phyloP scores from a whole-genome alignment of 331 rosid species.

The Stylosanthes scabra region DNA sequence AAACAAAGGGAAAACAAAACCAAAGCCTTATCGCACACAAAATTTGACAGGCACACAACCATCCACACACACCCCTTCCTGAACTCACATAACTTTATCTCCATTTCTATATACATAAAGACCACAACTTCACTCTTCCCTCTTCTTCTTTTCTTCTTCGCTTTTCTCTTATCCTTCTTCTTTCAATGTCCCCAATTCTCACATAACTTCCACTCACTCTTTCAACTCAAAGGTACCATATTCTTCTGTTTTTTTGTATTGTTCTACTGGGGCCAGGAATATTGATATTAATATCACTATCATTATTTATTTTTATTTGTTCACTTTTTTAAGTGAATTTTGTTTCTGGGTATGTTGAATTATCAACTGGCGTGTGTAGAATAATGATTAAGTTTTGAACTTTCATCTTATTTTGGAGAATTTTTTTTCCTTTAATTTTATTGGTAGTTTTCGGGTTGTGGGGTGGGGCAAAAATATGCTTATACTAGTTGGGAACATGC shows the following conservation, averaged over 20 bases:
- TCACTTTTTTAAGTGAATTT: conserved; percentile 30
- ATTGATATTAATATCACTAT: conserved; percentile 1
- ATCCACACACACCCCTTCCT: conserved; percentile 62
- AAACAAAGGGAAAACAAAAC: background rate
- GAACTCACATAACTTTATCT: conserved; percentile 56
- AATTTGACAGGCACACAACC: conserved; percentile 63
- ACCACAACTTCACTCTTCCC: conserved; percentile 27
- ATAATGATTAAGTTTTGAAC: conserved; percentile 38
- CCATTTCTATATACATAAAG: conserved; percentile 47
- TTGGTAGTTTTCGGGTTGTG: conserved; percentile 1
- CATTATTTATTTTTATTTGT: background rate
- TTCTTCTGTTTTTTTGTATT: conserved; percentile 16
- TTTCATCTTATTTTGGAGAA: conserved; percentile 1
- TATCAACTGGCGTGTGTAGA: conserved; percentile 21
- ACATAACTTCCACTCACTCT: conserved; percentile 19
- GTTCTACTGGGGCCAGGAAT: conserved; percentile 23
- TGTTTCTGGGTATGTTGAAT: conserved; percentile 49
- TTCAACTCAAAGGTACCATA: conserved; percentile 36
- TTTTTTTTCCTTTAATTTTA: background rate
- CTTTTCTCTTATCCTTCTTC: conserved; percentile 1
- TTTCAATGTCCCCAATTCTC: background rate
- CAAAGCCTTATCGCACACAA: conserved; percentile 60
- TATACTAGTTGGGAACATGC: conserved; percentile 68
- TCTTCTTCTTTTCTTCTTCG: conserved; percentile 8
- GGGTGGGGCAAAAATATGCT: conserved; percentile 55